These are phyloP conservation scores for Artemisia argyi DNA, from an alignment of 129 eudicot genomes.

Conservation along the genomic window DNA sequence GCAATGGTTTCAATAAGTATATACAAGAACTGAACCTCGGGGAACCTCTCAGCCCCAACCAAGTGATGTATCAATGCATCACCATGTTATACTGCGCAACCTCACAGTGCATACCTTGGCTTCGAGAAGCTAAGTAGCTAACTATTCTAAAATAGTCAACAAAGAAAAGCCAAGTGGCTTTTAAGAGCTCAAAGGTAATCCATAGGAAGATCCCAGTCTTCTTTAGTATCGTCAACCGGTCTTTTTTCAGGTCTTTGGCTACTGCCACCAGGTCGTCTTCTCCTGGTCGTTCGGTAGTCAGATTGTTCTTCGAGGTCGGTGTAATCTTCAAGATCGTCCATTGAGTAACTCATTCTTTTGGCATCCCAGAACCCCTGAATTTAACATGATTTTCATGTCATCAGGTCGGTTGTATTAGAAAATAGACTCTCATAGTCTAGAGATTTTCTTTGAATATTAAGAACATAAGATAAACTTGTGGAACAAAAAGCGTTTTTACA, in stretches of 20 bases:
- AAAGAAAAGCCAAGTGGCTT: background rate
- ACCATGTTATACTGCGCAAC: background rate
- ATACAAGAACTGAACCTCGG: background rate
- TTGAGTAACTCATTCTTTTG: slow-evolving; percentile 39
- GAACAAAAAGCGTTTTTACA: background rate
- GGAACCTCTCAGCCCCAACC: background rate
- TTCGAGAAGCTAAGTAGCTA: background rate
- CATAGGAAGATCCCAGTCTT: slow-evolving; percentile 88
- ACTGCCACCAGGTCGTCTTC: slow-evolving; percentile 10
- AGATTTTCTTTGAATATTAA: too few relatives aligned
- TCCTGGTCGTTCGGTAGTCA: slow-evolving; percentile 29
- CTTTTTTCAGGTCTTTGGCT: slow-evolving; percentile 28
- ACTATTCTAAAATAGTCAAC: background rate
- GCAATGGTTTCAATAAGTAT: background rate
- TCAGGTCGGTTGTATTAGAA: background rate
- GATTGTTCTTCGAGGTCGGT: slow-evolving; percentile 30
- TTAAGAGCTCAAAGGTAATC: slow-evolving; percentile 50
- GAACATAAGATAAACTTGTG: too few relatives aligned
- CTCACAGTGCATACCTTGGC: background rate
- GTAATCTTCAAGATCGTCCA: slow-evolving; percentile 43
- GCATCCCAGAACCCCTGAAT: slow-evolving; percentile 69
- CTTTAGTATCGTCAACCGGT: slow-evolving; percentile 31
- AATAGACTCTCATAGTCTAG: too few relatives aligned
- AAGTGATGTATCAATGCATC: background rate
- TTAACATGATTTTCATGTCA: background rate